A percentile compares a stretch with the other conserved stretches of the same genome.
These are phyloP conservation scores for Papiliotrema fonsecae DNA, from an alignment of 1,284 basidiomycete species.

Conservation along the genomic window DNA sequence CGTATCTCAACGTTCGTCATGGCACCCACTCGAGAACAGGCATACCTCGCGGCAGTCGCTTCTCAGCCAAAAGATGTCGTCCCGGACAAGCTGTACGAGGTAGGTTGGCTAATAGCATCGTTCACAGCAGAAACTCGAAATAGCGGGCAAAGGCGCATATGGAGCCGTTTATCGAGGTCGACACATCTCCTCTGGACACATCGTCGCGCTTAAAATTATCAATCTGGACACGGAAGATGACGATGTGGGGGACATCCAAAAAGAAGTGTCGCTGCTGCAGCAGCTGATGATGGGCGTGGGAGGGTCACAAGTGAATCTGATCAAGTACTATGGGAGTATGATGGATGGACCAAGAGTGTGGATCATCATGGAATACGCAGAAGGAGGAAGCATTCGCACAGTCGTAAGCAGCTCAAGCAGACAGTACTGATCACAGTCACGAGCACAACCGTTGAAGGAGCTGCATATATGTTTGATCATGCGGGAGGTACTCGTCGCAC, in stretches of 20 bases:
- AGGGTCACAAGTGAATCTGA: constrained; percentile 61
- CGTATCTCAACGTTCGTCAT: too few relatives aligned
- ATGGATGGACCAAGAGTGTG: constrained; percentile 92
- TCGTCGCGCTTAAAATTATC: constrained; percentile 96
- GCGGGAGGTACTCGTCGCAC: constrained; percentile 79
- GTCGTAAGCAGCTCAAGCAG: constrained; percentile 51
- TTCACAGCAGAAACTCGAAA: constrained; percentile 59
- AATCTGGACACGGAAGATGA: constrained; percentile 96
- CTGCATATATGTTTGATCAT: constrained; percentile 81
- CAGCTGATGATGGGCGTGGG: constrained; percentile 58
- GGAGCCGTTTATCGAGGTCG: constrained; percentile 93
- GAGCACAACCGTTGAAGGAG: constrained; percentile 80
- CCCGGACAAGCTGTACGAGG: constrained; percentile 41
- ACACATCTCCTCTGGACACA: constrained; percentile 73
- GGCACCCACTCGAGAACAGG: constrained; percentile 29
- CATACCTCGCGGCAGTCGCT: constrained; percentile 34
- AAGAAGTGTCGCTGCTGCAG: constrained; percentile 87
- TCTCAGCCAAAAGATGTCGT: constrained; percentile 40
- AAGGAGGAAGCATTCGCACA: constrained; percentile 89
- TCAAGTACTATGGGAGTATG: constrained; percentile 92
- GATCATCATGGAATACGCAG: constrained; percentile 98
- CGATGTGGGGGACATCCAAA: constrained; percentile 94
- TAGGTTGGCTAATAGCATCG: constrained; percentile 8
- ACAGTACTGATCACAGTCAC: constrained; percentile 61
- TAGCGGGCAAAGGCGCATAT: constrained; percentile 89